These are phyloP conservation scores for Platanus orientalis DNA, from an alignment of 164 flowering plant species.

Conservation along the genomic window DNA sequence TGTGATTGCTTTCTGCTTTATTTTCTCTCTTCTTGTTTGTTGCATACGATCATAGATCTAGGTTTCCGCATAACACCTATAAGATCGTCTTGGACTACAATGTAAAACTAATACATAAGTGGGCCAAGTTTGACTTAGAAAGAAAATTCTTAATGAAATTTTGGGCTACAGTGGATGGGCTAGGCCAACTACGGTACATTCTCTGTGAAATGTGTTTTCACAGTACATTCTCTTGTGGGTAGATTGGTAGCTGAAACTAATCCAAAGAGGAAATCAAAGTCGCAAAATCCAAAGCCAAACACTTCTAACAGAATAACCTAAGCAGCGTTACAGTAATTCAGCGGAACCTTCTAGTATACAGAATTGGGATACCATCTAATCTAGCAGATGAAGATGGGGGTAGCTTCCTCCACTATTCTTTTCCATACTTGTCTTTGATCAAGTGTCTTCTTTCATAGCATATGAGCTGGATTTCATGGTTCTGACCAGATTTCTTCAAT, in stretches of 20 bases:
- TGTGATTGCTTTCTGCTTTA: no score
- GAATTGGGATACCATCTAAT: conserved; percentile 84
- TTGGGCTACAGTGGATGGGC: no score
- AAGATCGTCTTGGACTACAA: no score
- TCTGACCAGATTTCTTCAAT: conserved; percentile 80
- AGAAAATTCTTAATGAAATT: no score
- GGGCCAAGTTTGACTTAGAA: no score
- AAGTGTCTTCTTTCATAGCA: not conserved
- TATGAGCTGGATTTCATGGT: not conserved
- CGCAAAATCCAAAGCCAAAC: conserved; percentile 72
- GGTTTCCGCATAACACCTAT: no score
- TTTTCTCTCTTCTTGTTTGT: no score
- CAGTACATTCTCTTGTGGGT: not conserved
- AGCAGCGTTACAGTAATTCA: conserved; percentile 89
- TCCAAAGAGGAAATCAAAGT: conserved; percentile 62
- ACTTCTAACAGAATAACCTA: conserved; percentile 75
- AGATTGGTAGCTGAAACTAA: conserved; percentile 77
- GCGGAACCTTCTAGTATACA: conserved; percentile 85
- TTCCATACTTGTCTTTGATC: not conserved
- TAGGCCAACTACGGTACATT: no score
- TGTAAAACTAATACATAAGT: no score
- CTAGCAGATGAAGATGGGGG: conserved; percentile 91
- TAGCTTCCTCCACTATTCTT: not conserved
- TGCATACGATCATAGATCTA: no score
- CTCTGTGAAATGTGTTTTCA: conserved; percentile 1